Evolutionary conservation across 2,329 filamentous ascomycete genomes (phyloP), one percentile per base, ranked within the genome.

Genomic region (Amauroascus verrucosus): DNA sequence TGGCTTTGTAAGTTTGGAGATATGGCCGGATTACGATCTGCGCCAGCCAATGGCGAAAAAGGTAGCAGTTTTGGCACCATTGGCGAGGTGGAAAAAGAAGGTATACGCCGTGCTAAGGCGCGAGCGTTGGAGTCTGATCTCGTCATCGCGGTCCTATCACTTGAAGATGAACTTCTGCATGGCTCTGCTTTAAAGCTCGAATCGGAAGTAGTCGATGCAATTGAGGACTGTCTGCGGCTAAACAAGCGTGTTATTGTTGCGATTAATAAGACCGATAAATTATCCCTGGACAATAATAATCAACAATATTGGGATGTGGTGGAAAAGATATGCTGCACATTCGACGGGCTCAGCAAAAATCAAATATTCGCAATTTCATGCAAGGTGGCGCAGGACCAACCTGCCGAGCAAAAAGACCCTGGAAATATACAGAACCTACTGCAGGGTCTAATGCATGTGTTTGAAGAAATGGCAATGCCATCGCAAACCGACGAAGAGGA

Each of bases 1-100:
- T 98, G 86, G 72, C 81, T 94, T 48, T 95, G 90, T 68, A 87
- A 86, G n/a, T 84, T 98, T 64, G 90, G 91, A 14, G 93, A 98
- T 70, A 97, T 93, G 62, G 93, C 93, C 18, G 93, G 93, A 0
- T 81, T 98, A 60, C 78, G 89, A 48, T 80, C 77, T 46, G 67
- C 61, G 33, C 57, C 61, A 22, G 56, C 60, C 57, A 48, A 13
- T 14, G 35, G 22, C 30, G 37, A 28, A 3, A 18, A 22, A 53
- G 61, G 26, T 56, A 61, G 35, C 13, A 9, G 28, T 7, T 32
- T 20, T 40, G 24, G 24, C 16, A 46, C 33, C 13, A 81, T 95
- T 56, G 87, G 89, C 0, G 74, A 78, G 8, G 77, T 98, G 24
- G 93, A 98, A 65, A 75, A 84, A 65, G 93, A 98, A 68, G 93